Base-by-base conservation (phyloP, 2,329 filamentous ascomycete species). In the Alternaria ventricosa region DNA sequence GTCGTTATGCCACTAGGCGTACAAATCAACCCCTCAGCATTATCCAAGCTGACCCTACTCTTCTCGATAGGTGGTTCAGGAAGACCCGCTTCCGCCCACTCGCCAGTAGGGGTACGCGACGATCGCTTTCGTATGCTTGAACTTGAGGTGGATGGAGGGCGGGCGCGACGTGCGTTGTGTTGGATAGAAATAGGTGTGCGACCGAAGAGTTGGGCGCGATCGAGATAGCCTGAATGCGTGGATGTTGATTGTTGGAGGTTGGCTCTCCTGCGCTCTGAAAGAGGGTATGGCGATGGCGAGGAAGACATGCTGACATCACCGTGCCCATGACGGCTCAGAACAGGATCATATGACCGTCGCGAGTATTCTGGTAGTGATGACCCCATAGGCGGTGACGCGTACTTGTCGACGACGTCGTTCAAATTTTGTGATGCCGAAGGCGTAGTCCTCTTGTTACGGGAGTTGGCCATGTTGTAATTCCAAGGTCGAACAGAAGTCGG, bases 1-100 rank as follows among this genome's bases (percentile, higher is more conserved):
- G 33, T 41, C 0, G 15, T n/a, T 4, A 41, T 10, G 0, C 33
- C 33, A 1, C 1, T 9, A 5, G 8, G 15, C 1, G 33, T 41
- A 9, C 33, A 41, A 3, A 41, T 3, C 33, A 36, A 15, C 0
- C 30, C 30, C 13, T 15, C 13, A 8, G 30, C 30, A 9, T 8
- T 3, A 1, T n/a, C 13, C 30, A 5, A 2, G 13, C 6, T 2
- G 5, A 36, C 30, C 6, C 30, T 36, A 4, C 13, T 36, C 4
- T 4, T 7, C 33, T 41, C 33, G 4, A 41, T n/a, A n/a, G 33
- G 33, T 10, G 15, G 33, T 1, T 41, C 33, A n/a, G 33, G 33
- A n/a, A 41, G 33, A 10, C 33, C 33, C 0, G 33, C 33, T 41
- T n/a, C 33, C 15, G 33, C 15, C 33, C 33, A 41, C 8, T 41